Evolutionary conservation across 2,329 filamentous ascomycete species (phyloP).

Genomic region (Aspergillus texensis): DNA sequence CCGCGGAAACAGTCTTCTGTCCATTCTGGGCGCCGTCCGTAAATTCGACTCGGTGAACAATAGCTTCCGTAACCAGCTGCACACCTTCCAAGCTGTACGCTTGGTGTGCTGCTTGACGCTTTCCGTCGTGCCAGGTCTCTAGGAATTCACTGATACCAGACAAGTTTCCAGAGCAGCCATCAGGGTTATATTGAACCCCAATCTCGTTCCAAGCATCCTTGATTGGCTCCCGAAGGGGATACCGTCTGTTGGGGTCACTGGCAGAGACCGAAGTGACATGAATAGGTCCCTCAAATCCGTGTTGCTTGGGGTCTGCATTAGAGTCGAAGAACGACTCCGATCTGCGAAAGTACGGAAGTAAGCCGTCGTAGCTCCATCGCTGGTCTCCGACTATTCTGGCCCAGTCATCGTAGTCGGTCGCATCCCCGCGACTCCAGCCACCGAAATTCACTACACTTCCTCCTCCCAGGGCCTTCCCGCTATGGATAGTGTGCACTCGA

Average conservation of each 20-base stretch:
- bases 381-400: conserved; percentile 21
- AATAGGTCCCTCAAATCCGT: not conserved
- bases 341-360: conserved; percentile 25
- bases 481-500: not conserved
- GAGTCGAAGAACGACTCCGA: conserved; percentile 12
- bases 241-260: not conserved
- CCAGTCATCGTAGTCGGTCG: conserved; percentile 26
- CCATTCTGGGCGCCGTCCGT: too few relatives aligned
- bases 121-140: too few relatives aligned
- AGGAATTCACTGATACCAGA: too few relatives aligned
- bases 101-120: too few relatives aligned
- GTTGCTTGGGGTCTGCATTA: conserved; percentile 4
- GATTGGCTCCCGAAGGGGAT: too few relatives aligned
- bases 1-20: too few relatives aligned
- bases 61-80: too few relatives aligned
- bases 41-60: too few relatives aligned
- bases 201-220: too few relatives aligned
- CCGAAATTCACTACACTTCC: conserved; percentile 3
- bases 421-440: conserved; percentile 23
- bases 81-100: too few relatives aligned
- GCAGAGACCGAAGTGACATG: not conserved
- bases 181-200: too few relatives aligned
- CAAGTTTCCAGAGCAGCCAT: too few relatives aligned
- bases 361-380: conserved; percentile 24
- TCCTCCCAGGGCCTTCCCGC: not conserved